Conservation (phyloP, 306 rosid genomes). For the Sesbania bispinosa region DNA sequence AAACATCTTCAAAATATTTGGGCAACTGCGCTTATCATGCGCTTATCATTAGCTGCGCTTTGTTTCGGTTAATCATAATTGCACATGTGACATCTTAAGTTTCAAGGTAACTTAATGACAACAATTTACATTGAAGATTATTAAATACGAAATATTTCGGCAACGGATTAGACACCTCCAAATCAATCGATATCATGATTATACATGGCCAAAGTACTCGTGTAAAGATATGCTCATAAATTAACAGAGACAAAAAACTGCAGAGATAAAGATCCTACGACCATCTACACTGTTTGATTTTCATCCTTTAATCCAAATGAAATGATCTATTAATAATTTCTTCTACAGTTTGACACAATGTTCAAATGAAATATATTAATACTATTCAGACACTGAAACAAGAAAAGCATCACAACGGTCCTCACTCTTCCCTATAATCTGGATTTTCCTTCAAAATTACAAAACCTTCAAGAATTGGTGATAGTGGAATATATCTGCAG, state of each 20-base stretch:
- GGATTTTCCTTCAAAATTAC: conserved; percentile 93
- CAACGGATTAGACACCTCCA: not conserved
- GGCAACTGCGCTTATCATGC: too few relatives aligned
- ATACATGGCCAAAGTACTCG: conserved; percentile 2
- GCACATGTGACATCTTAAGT: too few relatives aligned
- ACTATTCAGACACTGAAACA: conserved; percentile 1
- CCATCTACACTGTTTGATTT: not conserved
- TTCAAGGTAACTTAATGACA: too few relatives aligned
- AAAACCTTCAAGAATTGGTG: conserved; percentile 96
- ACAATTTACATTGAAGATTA: not conserved
- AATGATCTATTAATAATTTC: conserved; percentile 6
- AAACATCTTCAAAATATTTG: too few relatives aligned
- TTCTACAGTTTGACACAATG: conserved; percentile 1
- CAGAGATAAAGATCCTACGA: not conserved
- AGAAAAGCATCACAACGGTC: not conserved
- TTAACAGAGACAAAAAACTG: not conserved
- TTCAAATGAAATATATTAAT: not conserved
- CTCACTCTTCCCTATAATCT: conserved; percentile 73
- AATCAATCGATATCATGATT: not conserved
- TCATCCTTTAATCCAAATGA: conserved; percentile 5
- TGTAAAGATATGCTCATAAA: conserved; percentile 12
- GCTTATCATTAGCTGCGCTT: too few relatives aligned
- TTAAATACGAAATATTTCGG: not conserved
- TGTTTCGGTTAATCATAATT: too few relatives aligned
- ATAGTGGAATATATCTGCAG: conserved; percentile 80